Conservation (phyloP, 352 stramenopile species). For the Plasmopara halstedii region DNA sequence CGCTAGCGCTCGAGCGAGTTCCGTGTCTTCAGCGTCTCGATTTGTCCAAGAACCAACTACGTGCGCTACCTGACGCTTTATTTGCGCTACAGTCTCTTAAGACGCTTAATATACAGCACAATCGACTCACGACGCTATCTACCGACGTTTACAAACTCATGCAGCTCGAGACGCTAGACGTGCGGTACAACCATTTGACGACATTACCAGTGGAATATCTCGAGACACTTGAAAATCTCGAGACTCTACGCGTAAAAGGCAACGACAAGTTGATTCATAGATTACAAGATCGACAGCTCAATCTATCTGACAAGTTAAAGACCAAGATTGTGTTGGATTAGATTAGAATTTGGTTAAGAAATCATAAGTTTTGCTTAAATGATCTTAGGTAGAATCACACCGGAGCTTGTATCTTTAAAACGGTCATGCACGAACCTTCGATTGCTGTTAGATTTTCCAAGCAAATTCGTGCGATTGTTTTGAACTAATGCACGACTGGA, state of each 20-base stretch:
- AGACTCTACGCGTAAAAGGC: slow-evolving; percentile 31
- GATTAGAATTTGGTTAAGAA: neutral
- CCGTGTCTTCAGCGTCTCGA: slow-evolving; percentile 60
- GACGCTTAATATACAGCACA: slow-evolving; percentile 57
- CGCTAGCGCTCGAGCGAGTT: slow-evolving; percentile 66
- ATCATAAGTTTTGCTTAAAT: slow-evolving; percentile 7
- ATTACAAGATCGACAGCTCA: slow-evolving; percentile 1
- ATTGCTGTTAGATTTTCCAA: neutral
- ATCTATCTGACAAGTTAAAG: slow-evolving; percentile 22
- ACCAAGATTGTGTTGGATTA: slow-evolving; percentile 30
- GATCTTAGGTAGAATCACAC: slow-evolving; percentile 46
- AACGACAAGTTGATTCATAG: slow-evolving; percentile 34
- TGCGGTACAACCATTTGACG: slow-evolving; percentile 46
- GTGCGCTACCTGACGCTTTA: slow-evolving; percentile 62
- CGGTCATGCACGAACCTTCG: neutral
- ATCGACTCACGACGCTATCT: slow-evolving; percentile 49
- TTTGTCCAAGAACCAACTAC: slow-evolving; percentile 72
- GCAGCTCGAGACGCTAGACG: slow-evolving; percentile 52
- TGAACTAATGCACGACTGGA: no score
- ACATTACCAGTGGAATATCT: slow-evolving; percentile 36
- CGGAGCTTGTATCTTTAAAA: slow-evolving; percentile 23
- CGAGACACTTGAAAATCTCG: slow-evolving; percentile 27
- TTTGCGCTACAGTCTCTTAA: slow-evolving; percentile 58
- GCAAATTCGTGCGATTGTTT: no score
- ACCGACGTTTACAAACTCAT: slow-evolving; percentile 32